These are phyloP conservation scores for Nemania sp. DNA, from an alignment of 2,329 filamentous ascomycete genomes.

Conservation along the genomic window DNA sequence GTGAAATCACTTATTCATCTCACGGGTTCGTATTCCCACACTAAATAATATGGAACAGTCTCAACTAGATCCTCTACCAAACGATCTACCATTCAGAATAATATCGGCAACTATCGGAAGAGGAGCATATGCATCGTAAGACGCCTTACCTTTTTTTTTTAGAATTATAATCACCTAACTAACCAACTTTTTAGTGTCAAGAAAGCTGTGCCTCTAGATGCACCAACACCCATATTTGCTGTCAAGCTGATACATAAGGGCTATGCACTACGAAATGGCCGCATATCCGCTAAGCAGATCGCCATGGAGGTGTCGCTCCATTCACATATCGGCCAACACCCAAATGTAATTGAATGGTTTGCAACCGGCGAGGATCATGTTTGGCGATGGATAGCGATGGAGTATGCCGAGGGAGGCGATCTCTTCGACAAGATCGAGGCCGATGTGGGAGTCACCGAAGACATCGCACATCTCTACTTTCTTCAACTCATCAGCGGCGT, in stretches of 20 bases:
- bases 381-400: constrained; percentile 99
- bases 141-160: constrained; percentile 25
- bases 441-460: constrained; percentile 91
- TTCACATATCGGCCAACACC: constrained; percentile 86
- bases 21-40: background rate
- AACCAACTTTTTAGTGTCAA: constrained; percentile 74
- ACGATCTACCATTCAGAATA: constrained; percentile 89
- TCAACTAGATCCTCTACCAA: constrained; percentile 87
- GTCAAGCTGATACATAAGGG: constrained; percentile 99
- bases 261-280: constrained; percentile 89
- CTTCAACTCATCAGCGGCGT: constrained; percentile 90
- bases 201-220: constrained; percentile 83
- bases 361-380: constrained; percentile 84
- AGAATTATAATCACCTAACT: constrained; percentile 31
- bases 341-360: constrained; percentile 94
- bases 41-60: constrained; percentile 73
- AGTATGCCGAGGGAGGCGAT: constrained; percentile 93
- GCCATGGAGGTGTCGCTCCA: constrained; percentile 93
- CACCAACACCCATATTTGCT: constrained; percentile 83
- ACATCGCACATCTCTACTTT: constrained; percentile 98
- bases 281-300: constrained; percentile 89
- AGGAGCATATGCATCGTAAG: constrained; percentile 96
- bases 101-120: constrained; percentile 96
- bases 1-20: constrained; percentile 15
- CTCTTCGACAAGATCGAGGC: constrained; percentile 99